Evolutionary conservation across 176 grass and related monocot genomes (phyloP).

Genomic region (Miscanthus lutarioriparius): DNA sequence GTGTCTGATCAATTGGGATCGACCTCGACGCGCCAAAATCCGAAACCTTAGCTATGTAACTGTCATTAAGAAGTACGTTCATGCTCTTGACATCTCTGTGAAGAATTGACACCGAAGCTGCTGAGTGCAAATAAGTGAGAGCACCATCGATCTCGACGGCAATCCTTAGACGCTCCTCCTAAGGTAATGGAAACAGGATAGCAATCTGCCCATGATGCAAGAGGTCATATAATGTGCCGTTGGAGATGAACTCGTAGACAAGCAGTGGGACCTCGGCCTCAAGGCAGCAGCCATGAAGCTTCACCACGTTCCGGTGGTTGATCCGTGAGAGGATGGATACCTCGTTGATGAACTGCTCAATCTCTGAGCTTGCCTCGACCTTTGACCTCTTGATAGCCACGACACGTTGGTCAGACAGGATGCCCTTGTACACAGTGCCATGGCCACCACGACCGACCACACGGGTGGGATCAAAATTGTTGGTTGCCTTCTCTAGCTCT

Average conservation of each 20-base stretch:
- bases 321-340: conserved; percentile 33
- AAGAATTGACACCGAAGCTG: conserved; percentile 22
- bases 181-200: background rate
- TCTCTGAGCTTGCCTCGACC: background rate
- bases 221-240: conserved; percentile 31
- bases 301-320: conserved; percentile 37
- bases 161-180: conserved; percentile 30
- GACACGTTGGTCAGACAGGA: conserved; percentile 25
- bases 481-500: conserved; percentile 39
- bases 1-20: conserved; percentile 13
- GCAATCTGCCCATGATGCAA: background rate
- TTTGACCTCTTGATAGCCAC: conserved; percentile 28
- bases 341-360: conserved; percentile 31
- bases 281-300: conserved; percentile 35
- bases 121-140: conserved; percentile 28
- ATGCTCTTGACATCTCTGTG: conserved; percentile 40
- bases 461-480: conserved; percentile 7
- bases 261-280: conserved; percentile 19
- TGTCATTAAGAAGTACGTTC: conserved; percentile 35
- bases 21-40: conserved; percentile 28
- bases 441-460: conserved; percentile 31
- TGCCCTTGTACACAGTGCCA: conserved; percentile 31
- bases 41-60: conserved; percentile 10
- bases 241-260: conserved; percentile 35
- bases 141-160: conserved; percentile 16